These are phyloP conservation scores for Solanum pinnatisectum DNA, from an alignment of 257 asterid species.

Conservation along the genomic window DNA sequence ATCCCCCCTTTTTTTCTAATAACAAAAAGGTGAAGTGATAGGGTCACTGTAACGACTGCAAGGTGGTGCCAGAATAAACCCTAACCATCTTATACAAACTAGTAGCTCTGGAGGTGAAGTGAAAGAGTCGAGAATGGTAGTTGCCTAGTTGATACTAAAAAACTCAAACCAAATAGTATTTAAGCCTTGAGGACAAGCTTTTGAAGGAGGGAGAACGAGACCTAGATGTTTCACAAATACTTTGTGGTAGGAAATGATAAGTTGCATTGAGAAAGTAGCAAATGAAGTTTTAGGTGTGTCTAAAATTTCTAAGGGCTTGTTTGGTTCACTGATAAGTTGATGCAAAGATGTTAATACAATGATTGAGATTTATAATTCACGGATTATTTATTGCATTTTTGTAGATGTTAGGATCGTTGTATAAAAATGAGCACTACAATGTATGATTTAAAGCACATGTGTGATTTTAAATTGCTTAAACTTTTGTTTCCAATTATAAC, in stretches of 20 bases:
- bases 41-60: background rate
- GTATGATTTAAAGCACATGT: background rate
- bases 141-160: background rate
- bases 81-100: background rate
- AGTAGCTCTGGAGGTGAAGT: background rate
- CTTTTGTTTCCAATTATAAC: background rate
- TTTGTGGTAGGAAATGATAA: background rate
- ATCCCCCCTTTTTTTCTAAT: background rate
- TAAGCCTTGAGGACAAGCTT: background rate
- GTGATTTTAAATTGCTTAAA: background rate
- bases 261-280: background rate
- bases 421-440: background rate
- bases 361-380: background rate
- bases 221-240: background rate
- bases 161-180: background rate
- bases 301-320: background rate
- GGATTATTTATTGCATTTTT: background rate
- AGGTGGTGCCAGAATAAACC: background rate
- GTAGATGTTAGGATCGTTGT: background rate
- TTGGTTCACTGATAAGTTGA: background rate
- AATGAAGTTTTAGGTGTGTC: background rate
- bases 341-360: background rate
- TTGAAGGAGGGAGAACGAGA: background rate
- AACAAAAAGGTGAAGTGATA: background rate
- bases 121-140: background rate